These are phyloP conservation scores for Physcia stellaris DNA, from an alignment of 495 filamentous ascomycete species.

Conservation along the genomic window DNA sequence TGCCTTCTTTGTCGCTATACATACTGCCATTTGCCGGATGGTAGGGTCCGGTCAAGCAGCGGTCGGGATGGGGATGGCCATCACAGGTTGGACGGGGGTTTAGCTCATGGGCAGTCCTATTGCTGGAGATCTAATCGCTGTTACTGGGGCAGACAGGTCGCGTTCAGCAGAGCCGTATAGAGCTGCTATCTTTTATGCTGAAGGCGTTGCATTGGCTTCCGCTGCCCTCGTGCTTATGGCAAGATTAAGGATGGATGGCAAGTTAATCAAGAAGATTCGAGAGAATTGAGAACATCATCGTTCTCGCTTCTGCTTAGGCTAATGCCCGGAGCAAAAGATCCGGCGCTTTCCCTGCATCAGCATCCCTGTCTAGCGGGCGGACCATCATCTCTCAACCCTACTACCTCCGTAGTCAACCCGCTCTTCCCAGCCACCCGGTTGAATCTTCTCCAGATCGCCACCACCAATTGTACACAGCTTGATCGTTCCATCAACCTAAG, in stretches of 20 bases:
- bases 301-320: too few relatives aligned
- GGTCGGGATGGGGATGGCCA: conserved; percentile 47
- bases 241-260: conserved; percentile 17
- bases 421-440: too few relatives aligned
- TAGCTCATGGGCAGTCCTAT: conserved; percentile 48
- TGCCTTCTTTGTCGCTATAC: conserved; percentile 45
- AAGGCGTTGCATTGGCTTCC: conserved; percentile 22
- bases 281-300: neutral
- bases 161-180: conserved; percentile 34
- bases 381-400: too few relatives aligned
- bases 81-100: conserved; percentile 45
- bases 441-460: neutral
- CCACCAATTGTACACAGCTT: neutral
- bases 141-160: conserved; percentile 32
- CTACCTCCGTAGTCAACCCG: too few relatives aligned
- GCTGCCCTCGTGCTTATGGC: conserved; percentile 17
- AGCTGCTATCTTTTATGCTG: conserved; percentile 46
- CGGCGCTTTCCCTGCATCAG: too few relatives aligned
- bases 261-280: conserved; percentile 20
- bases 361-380: too few relatives aligned
- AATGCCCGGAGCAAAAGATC: too few relatives aligned
- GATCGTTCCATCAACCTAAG: neutral
- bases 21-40: conserved; percentile 44
- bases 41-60: conserved; percentile 40
- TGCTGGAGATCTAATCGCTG: conserved; percentile 42